Conservation (phyloP, 306 rosid species). For the Pterocarpus macrocarpus region DNA sequence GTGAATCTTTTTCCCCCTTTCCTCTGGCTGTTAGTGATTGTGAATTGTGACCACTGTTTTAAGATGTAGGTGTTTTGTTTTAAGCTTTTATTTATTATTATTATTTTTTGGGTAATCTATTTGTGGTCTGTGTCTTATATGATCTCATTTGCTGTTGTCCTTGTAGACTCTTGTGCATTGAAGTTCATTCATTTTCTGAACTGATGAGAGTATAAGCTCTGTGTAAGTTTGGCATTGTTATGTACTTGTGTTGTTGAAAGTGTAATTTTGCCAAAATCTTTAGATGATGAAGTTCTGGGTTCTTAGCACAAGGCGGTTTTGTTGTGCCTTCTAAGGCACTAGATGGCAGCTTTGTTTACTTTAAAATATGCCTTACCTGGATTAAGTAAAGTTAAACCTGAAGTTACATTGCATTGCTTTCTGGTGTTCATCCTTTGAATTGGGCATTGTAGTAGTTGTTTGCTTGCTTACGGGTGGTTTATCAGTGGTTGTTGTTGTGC, state of each 20-base stretch:
- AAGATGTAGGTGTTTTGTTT: background rate
- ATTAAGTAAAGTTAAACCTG: background rate
- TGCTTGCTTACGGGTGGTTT: background rate
- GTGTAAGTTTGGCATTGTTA: constrained; percentile 26
- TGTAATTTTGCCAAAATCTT: background rate
- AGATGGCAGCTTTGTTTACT: background rate
- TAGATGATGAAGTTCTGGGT: background rate
- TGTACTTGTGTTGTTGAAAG: background rate
- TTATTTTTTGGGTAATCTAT: background rate
- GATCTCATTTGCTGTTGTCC: background rate
- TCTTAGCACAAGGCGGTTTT: background rate
- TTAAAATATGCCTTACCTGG: background rate
- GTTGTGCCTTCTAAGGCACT: background rate
- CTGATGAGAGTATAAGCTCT: constrained; percentile 6
- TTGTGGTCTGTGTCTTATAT: background rate
- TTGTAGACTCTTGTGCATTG: background rate
- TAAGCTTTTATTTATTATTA: background rate
- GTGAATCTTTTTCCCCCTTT: background rate
- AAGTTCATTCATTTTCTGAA: background rate
- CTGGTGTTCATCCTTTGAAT: background rate
- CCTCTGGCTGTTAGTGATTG: constrained; percentile 17
- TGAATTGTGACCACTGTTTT: constrained; percentile 15
- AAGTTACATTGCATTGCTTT: constrained; percentile 9
- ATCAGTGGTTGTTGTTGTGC: background rate
- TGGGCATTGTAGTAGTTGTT: background rate